phyloP scores from a whole-genome alignment of 192 early-diverging fungal genomes.

The Rhizoclosmatium globosum region DNA sequence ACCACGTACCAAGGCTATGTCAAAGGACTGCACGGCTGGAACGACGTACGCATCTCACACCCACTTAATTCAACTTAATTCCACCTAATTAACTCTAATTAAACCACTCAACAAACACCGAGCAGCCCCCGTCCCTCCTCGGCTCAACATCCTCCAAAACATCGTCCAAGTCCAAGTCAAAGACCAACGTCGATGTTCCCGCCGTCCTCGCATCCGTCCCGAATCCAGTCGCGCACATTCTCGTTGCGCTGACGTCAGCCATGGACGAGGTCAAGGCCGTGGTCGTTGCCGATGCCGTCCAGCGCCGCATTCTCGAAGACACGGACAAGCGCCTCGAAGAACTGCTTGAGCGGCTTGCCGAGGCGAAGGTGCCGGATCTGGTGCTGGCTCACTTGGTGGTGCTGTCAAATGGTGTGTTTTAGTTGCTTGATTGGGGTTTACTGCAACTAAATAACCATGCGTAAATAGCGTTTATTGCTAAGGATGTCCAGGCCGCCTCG shows the following conservation, averaged over 20 bases:
- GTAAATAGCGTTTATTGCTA: slow-evolving; percentile 38
- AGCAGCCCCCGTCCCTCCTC: slow-evolving; percentile 33
- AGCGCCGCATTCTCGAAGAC: slow-evolving; percentile 53
- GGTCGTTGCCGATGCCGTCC: slow-evolving; percentile 31
- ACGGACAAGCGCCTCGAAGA: slow-evolving; percentile 56
- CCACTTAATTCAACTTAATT: not conserved
- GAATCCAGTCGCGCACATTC: slow-evolving; percentile 33
- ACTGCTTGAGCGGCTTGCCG: slow-evolving; percentile 50
- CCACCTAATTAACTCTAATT: not conserved
- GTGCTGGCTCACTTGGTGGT: slow-evolving; percentile 36
- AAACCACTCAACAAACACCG: not conserved
- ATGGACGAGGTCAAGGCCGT: slow-evolving; percentile 47
- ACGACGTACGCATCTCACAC: slow-evolving; percentile 35
- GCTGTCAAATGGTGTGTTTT: slow-evolving; percentile 31
- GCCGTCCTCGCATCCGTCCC: slow-evolving; percentile 40
- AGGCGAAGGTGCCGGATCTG: slow-evolving; percentile 29
- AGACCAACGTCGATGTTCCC: slow-evolving; percentile 16
- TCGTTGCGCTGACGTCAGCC: slow-evolving; percentile 37
- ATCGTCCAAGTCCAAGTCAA: not conserved
- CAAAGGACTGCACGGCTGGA: slow-evolving; percentile 51
- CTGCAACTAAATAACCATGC: not conserved
- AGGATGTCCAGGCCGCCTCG: slow-evolving; percentile 43
- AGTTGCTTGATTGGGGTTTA: not conserved
- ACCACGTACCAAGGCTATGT: slow-evolving; percentile 47
- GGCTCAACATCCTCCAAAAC: slow-evolving; percentile 34